Percentiles rank a stretch among this genome's conserved stretches.
Evolutionary conservation across 1,139 yeast genomes (phyloP).

Genomic region (Suhomyces anneliseae): DNA sequence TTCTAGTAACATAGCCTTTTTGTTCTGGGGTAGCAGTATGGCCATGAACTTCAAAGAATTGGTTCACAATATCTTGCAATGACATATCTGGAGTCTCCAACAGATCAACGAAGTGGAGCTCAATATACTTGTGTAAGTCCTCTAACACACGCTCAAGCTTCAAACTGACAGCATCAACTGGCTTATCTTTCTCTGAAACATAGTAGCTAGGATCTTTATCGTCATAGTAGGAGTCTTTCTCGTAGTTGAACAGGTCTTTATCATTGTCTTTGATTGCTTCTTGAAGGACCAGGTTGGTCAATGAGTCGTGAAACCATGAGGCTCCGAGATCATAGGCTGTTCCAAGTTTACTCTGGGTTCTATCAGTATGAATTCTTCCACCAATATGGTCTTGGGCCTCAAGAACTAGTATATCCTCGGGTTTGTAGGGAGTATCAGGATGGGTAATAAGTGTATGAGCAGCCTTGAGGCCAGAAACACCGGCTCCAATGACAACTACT

Average conservation of each 20-base stretch:
- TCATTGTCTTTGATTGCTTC: slow-evolving; percentile 27
- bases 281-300: slow-evolving; percentile 55
- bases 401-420: slow-evolving; percentile 34
- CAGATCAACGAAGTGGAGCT: slow-evolving; percentile 49
- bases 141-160: slow-evolving; percentile 43
- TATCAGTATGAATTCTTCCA: slow-evolving; percentile 41
- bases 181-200: slow-evolving; percentile 46
- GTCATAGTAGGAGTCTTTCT: slow-evolving; percentile 47
- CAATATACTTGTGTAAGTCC: slow-evolving; percentile 64
- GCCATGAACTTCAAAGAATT: slow-evolving; percentile 48
- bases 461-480: slow-evolving; percentile 78
- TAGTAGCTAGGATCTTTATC: slow-evolving; percentile 47
- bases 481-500: slow-evolving; percentile 68
- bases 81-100: slow-evolving; percentile 50
- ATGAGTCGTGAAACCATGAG: slow-evolving; percentile 85
- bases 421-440: slow-evolving; percentile 28
- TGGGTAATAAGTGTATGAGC: slow-evolving; percentile 55
- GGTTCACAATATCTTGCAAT: slow-evolving; percentile 45
- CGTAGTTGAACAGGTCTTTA: slow-evolving; percentile 25
- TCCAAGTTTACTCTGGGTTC: slow-evolving; percentile 32
- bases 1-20: slow-evolving; percentile 47
- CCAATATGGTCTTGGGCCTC: slow-evolving; percentile 56
- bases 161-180: slow-evolving; percentile 25
- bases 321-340: slow-evolving; percentile 73
- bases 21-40: slow-evolving; percentile 54